Evolutionary conservation across 2,329 filamentous ascomycete genomes (phyloP).

Genomic region (Paracorniculantispora psalliotae): DNA sequence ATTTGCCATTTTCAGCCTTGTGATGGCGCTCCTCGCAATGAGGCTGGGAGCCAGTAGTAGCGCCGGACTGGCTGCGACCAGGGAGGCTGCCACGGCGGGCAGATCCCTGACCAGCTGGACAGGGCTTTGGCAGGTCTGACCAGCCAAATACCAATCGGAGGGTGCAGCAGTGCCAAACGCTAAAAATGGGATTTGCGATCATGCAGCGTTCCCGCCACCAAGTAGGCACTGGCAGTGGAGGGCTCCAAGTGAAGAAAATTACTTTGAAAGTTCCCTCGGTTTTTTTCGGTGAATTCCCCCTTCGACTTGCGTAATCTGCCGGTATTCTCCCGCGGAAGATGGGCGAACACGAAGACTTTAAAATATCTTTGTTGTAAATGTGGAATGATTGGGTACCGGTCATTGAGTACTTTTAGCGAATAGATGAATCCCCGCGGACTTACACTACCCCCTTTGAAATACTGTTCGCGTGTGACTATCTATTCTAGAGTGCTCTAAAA

Average conservation of each 20-base stretch:
- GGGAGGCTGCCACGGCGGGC: neutral
- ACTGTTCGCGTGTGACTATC: no score
- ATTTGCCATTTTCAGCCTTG: neutral
- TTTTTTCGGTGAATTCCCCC: neutral
- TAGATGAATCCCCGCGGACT: neutral
- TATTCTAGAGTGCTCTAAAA: no score
- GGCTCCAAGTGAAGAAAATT: neutral
- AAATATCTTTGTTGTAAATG: neutral
- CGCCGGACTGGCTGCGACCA: neutral
- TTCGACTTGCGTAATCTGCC: neutral
- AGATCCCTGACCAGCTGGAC: constrained; percentile 9
- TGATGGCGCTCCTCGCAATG: neutral
- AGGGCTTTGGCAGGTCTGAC: neutral
- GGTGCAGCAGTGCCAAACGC: neutral
- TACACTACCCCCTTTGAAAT: no score
- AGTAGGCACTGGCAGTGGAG: neutral
- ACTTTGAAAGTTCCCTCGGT: neutral
- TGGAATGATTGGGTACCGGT: neutral
- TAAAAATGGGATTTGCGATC: constrained; percentile 7
- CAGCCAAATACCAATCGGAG: neutral
- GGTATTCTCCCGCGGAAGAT: neutral
- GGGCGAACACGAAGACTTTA: neutral
- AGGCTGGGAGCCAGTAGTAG: neutral
- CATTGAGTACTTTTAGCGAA: neutral
- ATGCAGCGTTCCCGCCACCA: neutral